These are phyloP conservation scores for Candida multigemmis DNA, from an alignment of 805 yeast species.

Conservation along the genomic window DNA sequence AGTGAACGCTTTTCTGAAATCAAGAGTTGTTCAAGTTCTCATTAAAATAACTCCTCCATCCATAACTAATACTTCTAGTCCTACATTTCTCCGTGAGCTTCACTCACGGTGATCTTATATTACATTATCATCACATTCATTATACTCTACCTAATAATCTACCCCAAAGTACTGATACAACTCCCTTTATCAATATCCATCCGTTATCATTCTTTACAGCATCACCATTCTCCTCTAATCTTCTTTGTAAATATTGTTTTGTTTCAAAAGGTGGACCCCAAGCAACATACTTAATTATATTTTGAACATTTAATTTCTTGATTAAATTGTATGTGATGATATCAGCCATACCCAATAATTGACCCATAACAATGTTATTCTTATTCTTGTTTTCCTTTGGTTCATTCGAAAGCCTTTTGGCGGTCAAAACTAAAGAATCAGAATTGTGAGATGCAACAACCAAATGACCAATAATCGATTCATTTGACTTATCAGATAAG, in stretches of 20 bases:
- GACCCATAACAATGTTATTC: constrained; percentile 76
- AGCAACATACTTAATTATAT: constrained; percentile 88
- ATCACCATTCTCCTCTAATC: constrained; percentile 94
- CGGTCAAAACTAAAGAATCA: constrained; percentile 66
- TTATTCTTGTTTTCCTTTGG: constrained; percentile 11
- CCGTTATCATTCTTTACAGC: constrained; percentile 83
- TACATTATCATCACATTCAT: too few species aligned
- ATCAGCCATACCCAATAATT: constrained; percentile 94
- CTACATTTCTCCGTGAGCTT: too few species aligned
- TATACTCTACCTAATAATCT: constrained; percentile 9
- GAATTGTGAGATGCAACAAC: constrained; percentile 90
- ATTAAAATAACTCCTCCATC: too few species aligned
- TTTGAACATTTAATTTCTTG: constrained; percentile 51
- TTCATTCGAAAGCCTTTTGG: constrained; percentile 26
- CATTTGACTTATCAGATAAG: constrained; percentile 31
- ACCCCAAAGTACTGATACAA: constrained; percentile 16
- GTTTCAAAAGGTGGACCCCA: constrained; percentile 98
- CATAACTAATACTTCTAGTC: too few species aligned
- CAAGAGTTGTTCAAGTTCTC: too few species aligned
- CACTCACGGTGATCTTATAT: too few species aligned
- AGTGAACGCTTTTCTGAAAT: too few species aligned
- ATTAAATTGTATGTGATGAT: constrained; percentile 72
- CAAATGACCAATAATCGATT: constrained; percentile 58
- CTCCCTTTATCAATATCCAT: constrained; percentile 58
- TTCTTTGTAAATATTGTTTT: constrained; percentile 77